Evolutionary conservation across 2,329 filamentous ascomycete genomes (phyloP), one percentile per base, ranked within the genome.

Genomic region (Sclerotinia trifoliorum): DNA sequence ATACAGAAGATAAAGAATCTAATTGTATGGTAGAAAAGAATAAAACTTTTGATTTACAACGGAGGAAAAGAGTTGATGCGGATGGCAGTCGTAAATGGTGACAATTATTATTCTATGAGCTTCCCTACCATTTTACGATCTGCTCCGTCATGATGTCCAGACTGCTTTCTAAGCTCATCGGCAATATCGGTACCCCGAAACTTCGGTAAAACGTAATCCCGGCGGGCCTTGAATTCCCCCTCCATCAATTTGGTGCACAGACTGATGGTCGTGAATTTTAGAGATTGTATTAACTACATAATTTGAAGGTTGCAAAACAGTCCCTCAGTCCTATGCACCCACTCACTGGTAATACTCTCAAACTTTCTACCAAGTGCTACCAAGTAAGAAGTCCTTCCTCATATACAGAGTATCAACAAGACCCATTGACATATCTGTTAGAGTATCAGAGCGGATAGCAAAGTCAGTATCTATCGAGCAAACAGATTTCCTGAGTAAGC

Each of bases 81-180:
- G 48, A 52, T 54, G 56, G 21, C 56, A 67, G 52, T 67, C 21
- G 35, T 51, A 51, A 19, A 46, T 13, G 54, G 39, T 48, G 32
- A 62, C 48, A 54, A 63, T 58, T 42, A 39, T 56, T 65, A 62
- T 57, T 65, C 65, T 54, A 67, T 62, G 56, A 67, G 65, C 65
- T 67, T 67, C 65, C 65, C 44, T 63, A 48, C 58, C 44, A 63
- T 48, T 24, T 17, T 35, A 51, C 46, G 29, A 58, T 58, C 54
- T 66, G 55, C 32, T 67, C 65, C 65, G 56, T 67, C 65, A 67
- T 67, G 56, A 67, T 61, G 32, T 67, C 65, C 26, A 51, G 35
- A 29, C 39, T 62, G 65, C 65, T 63, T 67, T 51, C 65, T 67
- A 67, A 67, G 65, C 65, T 62, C 60, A 48, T 66, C 65, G 65